These are phyloP conservation scores for Pseudocercospora vitis DNA, from an alignment of 2,329 filamentous ascomycete species.

Conservation along the genomic window DNA sequence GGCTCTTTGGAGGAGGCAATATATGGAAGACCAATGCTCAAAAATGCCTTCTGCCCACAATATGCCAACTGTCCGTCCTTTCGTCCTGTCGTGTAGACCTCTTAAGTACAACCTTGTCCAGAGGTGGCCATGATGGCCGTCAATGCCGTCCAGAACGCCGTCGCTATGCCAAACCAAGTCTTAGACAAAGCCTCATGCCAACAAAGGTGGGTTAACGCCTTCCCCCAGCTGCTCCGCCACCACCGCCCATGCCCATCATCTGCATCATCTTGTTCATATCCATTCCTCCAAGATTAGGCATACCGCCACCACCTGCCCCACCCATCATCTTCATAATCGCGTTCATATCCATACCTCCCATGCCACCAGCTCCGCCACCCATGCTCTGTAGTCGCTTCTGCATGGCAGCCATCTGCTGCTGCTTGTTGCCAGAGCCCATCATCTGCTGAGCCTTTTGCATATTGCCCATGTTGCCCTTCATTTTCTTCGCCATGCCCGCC, in stretches of 20 bases:
- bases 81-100: background rate
- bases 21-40: background rate
- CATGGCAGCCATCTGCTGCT: conserved; percentile 94
- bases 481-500: conserved; percentile 98
- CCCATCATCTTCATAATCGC: conserved; percentile 91
- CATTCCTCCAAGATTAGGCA: conserved; percentile 59
- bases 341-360: conserved; percentile 73
- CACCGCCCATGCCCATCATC: conserved; percentile 64
- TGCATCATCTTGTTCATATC: conserved; percentile 74
- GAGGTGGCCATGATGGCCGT: background rate
- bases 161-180: background rate
- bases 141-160: background rate
- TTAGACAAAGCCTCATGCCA: background rate
- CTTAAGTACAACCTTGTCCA: background rate
- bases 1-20: background rate
- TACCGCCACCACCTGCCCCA: conserved; percentile 60
- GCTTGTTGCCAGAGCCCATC: conserved; percentile 86
- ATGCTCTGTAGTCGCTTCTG: conserved; percentile 92
- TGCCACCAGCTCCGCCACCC: conserved; percentile 69
- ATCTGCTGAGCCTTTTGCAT: conserved; percentile 91
- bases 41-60: background rate
- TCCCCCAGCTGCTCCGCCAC: conserved; percentile 41
- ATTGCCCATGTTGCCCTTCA: conserved; percentile 96
- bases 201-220: background rate
- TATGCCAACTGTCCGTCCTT: background rate